Conservation (phyloP, 2,329 filamentous ascomycete genomes). For the Cadophora sp. region DNA sequence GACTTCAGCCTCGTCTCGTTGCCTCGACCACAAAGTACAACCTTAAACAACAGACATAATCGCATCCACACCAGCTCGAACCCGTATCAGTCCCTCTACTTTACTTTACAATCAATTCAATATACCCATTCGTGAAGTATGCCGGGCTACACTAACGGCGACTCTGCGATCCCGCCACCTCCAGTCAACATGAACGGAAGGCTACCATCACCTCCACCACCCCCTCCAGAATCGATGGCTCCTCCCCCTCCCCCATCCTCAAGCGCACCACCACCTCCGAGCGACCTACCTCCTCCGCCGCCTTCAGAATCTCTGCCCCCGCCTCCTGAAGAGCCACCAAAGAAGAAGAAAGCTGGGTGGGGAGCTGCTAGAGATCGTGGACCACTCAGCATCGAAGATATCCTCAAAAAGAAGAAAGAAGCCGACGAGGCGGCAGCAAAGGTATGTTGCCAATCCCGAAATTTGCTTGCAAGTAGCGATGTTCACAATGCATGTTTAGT, state of each 20-base stretch:
- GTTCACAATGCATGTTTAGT: constrained; percentile 42
- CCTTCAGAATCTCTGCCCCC: constrained; percentile 48
- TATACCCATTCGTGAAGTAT: constrained; percentile 20
- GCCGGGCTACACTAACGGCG: constrained; percentile 36
- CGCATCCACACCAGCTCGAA: not conserved
- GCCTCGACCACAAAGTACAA: not conserved
- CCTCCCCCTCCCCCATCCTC: constrained; percentile 50
- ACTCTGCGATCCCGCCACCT: constrained; percentile 35
- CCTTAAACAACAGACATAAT: not conserved
- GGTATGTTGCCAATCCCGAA: constrained; percentile 47
- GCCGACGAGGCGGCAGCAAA: constrained; percentile 85
- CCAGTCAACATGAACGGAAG: constrained; percentile 36
- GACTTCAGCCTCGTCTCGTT: constrained; percentile 20
- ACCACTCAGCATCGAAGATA: constrained; percentile 84
- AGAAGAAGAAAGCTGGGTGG: constrained; percentile 61
- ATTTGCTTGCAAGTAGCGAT: constrained; percentile 34
- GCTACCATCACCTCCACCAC: constrained; percentile 41
- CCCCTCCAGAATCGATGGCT: constrained; percentile 38
- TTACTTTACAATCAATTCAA: not conserved
- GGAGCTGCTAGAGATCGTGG: constrained; percentile 46
- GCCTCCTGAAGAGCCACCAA: constrained; percentile 49
- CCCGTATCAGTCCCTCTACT: not conserved
- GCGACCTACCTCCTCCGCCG: constrained; percentile 45
- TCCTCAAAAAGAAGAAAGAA: constrained; percentile 84
- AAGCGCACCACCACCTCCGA: constrained; percentile 39